Evolutionary conservation across 495 filamentous ascomycete genomes (phyloP), one percentile per base, ranked within the genome.

Genomic region (Hypoxylon fuscum): DNA sequence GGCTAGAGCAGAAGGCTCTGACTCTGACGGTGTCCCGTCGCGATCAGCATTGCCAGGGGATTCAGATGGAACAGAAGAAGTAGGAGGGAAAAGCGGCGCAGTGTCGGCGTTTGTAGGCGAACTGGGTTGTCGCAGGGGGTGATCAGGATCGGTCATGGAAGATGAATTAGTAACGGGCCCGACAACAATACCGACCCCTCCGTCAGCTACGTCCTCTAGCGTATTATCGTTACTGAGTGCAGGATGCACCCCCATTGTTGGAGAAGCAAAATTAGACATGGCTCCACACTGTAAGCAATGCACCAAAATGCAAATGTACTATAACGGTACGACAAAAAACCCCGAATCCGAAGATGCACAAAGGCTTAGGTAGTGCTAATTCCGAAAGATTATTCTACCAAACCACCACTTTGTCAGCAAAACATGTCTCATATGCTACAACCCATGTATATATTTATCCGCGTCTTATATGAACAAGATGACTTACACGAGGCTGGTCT

Each of bases 1-100:
- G 34, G 57, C 20, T 55, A 61, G 57, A 66, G 60, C 66, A 20
- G 42, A 50, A 60, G 48, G 64, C 54, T 62, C 69, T 20, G 66
- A 11, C 20, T 17, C 69, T 20, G 66, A 11, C 20, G n/a, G 20
- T 51, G 23, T 10, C n/a, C 51, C 48, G 63, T 58, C 60, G 40
- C 22, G 10, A 72, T 73, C 42, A 73, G 72, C 53, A 82, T 72
- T 22, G 76, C 62, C 15, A 38, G 12, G 35, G 3, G n/a, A 53
- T 72, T 68, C 27, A 71, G 66, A 31, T 75, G 64, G 34, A 74
- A n/a, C n/a, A n/a, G 43, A 21, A 18, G 42, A 55, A 35, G 34
- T 41, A 17, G 52, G 15, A 55, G 59, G 20, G 25, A 51, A 37
- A 14, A 42, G 62, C 60, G 65, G 51, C 54, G 56, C 40, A 59